These are phyloP conservation scores for Triticum dicoccoides DNA, from an alignment of 176 grass and related monocot species.

Conservation along the genomic window DNA sequence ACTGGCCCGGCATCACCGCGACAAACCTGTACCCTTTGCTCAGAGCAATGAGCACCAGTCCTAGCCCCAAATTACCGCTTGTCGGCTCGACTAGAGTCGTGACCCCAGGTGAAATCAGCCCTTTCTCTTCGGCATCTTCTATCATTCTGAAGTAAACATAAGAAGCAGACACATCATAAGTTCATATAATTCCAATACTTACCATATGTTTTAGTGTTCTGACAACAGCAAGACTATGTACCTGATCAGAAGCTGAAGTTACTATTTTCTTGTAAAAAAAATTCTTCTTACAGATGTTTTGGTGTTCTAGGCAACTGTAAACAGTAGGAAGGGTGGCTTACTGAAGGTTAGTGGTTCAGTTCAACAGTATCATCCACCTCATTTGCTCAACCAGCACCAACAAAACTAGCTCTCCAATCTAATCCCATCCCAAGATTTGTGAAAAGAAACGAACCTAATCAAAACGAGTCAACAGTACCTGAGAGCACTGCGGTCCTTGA, in stretches of 20 bases:
- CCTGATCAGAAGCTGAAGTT: not conserved
- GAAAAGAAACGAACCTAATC: not conserved
- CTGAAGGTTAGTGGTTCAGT: not conserved
- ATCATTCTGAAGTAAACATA: not conserved
- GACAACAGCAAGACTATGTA: not conserved
- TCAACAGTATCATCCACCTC: not conserved
- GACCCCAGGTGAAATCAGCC: slow-evolving; percentile 1
- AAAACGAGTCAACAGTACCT: slow-evolving; percentile 8
- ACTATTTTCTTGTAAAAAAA: not conserved
- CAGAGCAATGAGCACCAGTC: not conserved
- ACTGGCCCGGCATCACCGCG: slow-evolving; percentile 14
- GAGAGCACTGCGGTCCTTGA: slow-evolving; percentile 73
- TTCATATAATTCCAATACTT: not conserved
- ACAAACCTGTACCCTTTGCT: slow-evolving; percentile 13
- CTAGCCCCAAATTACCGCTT: not conserved
- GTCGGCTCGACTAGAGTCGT: not conserved
- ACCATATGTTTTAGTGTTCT: not conserved
- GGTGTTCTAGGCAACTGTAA: too few relatives aligned
- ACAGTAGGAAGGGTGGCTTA: too few relatives aligned
- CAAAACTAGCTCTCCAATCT: not conserved
- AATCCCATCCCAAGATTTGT: not conserved
- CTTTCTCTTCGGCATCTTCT: slow-evolving; percentile 10
- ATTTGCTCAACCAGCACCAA: not conserved
- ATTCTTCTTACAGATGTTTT: too few relatives aligned
- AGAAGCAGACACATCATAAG: not conserved